Evolutionary conservation across 2,329 filamentous ascomycete species (phyloP).

Genomic region (Fusarium denticulatum): DNA sequence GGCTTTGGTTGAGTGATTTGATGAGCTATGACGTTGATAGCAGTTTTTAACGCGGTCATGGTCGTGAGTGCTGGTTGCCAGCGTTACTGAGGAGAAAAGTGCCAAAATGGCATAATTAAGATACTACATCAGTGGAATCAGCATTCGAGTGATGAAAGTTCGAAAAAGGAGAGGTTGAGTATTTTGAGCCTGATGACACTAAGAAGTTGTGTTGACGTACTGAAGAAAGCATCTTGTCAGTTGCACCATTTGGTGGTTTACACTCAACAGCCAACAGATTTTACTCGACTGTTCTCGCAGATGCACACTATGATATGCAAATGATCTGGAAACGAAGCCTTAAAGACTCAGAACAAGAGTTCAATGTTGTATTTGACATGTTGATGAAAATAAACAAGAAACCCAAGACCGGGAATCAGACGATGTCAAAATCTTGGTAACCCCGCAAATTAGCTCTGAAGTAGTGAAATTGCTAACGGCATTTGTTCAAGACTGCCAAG

Average conservation of each 20-base stretch:
- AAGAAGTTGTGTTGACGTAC: background rate
- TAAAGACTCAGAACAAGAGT: accelerated
- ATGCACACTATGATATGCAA: accelerated
- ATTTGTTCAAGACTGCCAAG: background rate
- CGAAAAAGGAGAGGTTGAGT: too few relatives aligned
- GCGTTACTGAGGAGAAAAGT: background rate
- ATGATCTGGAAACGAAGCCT: accelerated
- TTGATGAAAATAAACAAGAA: background rate
- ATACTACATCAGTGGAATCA: background rate
- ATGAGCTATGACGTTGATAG: background rate
- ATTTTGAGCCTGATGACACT: background rate
- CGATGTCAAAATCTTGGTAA: background rate
- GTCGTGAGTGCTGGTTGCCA: background rate
- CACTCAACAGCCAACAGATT: accelerated
- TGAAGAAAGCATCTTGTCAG: accelerated
- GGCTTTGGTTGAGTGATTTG: background rate
- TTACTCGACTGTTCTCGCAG: accelerated
- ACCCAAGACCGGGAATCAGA: background rate
- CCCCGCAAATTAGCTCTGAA: background rate
- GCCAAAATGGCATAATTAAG: background rate
- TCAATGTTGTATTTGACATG: accelerated
- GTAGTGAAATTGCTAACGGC: background rate
- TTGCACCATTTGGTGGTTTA: background rate
- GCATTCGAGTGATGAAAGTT: accelerated
- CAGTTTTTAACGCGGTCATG: background rate